Evolutionary conservation across 2,329 filamentous ascomycete genomes (phyloP).

Genomic region (Trichophyton rubrum): DNA sequence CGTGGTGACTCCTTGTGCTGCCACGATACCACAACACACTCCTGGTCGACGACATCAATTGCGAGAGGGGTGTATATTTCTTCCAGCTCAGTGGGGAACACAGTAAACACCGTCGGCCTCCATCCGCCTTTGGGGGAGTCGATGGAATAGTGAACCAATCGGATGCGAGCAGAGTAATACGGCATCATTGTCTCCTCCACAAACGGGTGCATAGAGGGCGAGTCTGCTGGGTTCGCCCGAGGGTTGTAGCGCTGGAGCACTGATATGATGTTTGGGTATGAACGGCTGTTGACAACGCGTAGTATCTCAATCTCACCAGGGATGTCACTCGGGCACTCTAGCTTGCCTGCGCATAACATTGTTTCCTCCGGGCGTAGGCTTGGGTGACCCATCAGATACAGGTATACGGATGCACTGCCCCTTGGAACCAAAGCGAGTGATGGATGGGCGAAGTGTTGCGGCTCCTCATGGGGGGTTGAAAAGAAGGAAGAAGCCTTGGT

Average conservation of each 20-base stretch:
- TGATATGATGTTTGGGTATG: slow-evolving; percentile 14
- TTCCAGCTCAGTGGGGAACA: slow-evolving; percentile 4
- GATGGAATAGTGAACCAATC: slow-evolving; percentile 20
- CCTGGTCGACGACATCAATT: slow-evolving; percentile 6
- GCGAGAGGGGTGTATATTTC: slow-evolving; percentile 6
- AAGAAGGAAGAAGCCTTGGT: slow-evolving; percentile 22
- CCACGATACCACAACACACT: slow-evolving; percentile 11
- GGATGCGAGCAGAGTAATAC: slow-evolving; percentile 15
- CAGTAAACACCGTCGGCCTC: slow-evolving; percentile 7
- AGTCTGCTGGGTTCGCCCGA: slow-evolving; percentile 11
- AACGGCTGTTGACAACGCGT: slow-evolving; percentile 19
- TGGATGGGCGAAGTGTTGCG: neutral
- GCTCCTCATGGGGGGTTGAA: neutral
- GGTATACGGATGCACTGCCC: slow-evolving; percentile 12
- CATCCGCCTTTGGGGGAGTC: neutral
- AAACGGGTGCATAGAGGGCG: slow-evolving; percentile 17
- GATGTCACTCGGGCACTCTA: slow-evolving; percentile 17
- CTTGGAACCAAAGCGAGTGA: slow-evolving; percentile 1
- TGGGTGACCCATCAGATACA: slow-evolving; percentile 18
- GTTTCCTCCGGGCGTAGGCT: neutral
- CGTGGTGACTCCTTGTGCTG: slow-evolving; percentile 5
- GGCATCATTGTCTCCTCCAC: slow-evolving; percentile 22
- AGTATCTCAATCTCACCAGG: slow-evolving; percentile 23
- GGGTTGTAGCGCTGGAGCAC: slow-evolving; percentile 25
- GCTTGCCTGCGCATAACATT: slow-evolving; percentile 12